Evolutionary conservation across 192 early-diverging fungal species (phyloP).

Genomic region (Funneliformis geosporum): DNA sequence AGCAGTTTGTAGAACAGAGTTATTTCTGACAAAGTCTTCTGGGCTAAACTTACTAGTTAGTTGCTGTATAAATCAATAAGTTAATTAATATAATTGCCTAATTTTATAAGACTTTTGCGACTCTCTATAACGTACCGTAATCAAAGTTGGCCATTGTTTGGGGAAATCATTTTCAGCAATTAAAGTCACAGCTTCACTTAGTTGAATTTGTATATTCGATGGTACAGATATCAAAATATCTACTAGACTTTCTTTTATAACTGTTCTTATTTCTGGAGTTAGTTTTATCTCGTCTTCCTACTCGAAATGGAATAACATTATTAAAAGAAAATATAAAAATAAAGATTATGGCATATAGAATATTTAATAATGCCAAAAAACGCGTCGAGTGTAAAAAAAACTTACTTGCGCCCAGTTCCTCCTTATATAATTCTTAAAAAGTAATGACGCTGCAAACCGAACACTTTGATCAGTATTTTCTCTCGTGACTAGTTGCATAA

Average conservation of each 20-base stretch:
- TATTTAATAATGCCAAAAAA: background rate
- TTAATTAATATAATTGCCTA: background rate
- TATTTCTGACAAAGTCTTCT: conserved; percentile 81
- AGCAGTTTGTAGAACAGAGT: conserved; percentile 90
- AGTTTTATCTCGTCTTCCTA: conserved; percentile 58
- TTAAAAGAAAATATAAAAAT: background rate
- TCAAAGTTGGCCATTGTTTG: conserved; percentile 78
- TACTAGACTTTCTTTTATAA: conserved; percentile 85
- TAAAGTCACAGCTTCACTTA: conserved; percentile 90
- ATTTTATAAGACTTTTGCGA: background rate
- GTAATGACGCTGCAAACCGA: conserved; percentile 80
- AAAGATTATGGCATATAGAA: background rate
- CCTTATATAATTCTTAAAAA: conserved; percentile 97
- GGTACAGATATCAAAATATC: conserved; percentile 83
- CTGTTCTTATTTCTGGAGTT: conserved; percentile 62
- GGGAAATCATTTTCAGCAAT: conserved; percentile 96
- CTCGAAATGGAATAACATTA: conserved; percentile 49
- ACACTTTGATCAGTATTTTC: conserved; percentile 58
- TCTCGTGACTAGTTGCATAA: conserved; percentile 77
- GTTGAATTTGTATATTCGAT: conserved; percentile 77
- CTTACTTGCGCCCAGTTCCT: conserved; percentile 68
- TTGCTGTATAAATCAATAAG: conserved; percentile 46
- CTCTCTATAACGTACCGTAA: conserved; percentile 53
- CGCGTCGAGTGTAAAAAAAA: background rate
- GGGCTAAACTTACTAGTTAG: conserved; percentile 75